Percentiles rank a stretch among this genome's conserved stretches.
Evolutionary conservation across 768 basidiomycete species (phyloP).

Genomic region (Rossbeevera mucosa): DNA sequence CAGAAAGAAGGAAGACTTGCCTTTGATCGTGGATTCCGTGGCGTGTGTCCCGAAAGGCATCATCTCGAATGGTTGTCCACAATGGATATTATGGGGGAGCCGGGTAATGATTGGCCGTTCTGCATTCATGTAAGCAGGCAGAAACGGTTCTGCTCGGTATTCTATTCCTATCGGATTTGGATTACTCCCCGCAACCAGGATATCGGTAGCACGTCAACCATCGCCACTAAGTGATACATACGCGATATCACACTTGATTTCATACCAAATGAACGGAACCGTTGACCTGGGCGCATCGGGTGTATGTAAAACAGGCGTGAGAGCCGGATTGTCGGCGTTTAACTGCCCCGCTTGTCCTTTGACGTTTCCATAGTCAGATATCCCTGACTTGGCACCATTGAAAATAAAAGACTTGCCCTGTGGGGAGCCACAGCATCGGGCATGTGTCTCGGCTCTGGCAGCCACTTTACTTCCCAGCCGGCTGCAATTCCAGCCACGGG

Average conservation of each 20-base stretch:
- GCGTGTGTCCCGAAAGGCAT: conserved; percentile 34
- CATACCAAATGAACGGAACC: conserved; percentile 58
- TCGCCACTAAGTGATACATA: conserved; percentile 82
- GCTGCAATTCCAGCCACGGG: conserved; percentile 53
- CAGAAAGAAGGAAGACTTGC: conserved; percentile 29
- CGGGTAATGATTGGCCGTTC: conserved; percentile 50
- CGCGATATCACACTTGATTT: conserved; percentile 64
- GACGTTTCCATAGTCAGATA: conserved; percentile 78
- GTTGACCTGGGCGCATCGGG: conserved; percentile 50
- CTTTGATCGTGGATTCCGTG: conserved; percentile 44
- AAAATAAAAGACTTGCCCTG: conserved; percentile 68
- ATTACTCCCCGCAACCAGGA: conserved; percentile 82
- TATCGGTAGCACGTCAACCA: conserved; percentile 55
- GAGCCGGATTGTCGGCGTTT: conserved; percentile 71
- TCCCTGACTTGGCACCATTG: conserved; percentile 71
- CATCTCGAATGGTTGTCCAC: conserved; percentile 45
- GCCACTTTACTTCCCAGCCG: conserved; percentile 73
- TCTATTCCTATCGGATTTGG: conserved; percentile 85
- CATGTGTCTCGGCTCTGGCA: conserved; percentile 75
- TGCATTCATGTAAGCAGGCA: conserved; percentile 72
- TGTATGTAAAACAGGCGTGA: conserved; percentile 67
- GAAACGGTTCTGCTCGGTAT: conserved; percentile 83
- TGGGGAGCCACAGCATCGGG: conserved; percentile 76
- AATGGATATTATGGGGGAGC: conserved; percentile 36
- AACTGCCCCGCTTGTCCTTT: conserved; percentile 63